Evolutionary conservation across 1,139 yeast species (phyloP), one percentile per base, ranked within the genome.

Genomic region (Sugiyamaella paludigena): DNA sequence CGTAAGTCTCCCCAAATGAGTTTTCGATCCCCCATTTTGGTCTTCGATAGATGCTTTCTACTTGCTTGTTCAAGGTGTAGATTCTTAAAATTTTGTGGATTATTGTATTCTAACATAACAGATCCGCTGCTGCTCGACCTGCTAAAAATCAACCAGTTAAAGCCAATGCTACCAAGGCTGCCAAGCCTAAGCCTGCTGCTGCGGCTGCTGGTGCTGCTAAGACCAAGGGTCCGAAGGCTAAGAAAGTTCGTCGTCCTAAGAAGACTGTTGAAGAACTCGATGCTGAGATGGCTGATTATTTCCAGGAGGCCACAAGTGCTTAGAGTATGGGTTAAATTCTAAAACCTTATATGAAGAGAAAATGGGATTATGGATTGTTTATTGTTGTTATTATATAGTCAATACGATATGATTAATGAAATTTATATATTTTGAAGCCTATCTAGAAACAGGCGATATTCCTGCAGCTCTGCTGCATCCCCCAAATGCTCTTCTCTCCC

Each of bases 261-360:
- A 87, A 87, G 78, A 82, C 95, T 50, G 75, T 86, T 58, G 96
- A 85, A 68, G 89, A 89, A 71, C 80, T 89, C 65, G 97, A 89
- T 71, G 95, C 88, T 68, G 96, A 89, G 74, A 89, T 89, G 96
- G 84, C 88, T 57, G 97, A 84, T 65, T 86, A 86, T 72, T 84
- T 85, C 51, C 63, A 59, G 36, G 56, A 51, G 7, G 19, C 30
- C 48, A 7, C 40, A 11, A 11, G 40, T 24, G 31, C 48, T 29
- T 38, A 31, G 6, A 31, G 3, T 31, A 31, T 31, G 15, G 34
- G 3, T n/a, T 31, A 19, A 19, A 19, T 19, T 3, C 5, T 19
- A 19, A 31, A 31, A 3, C 13, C 15, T 13, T 6, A 31, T 13
- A 31, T n/a, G 15, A 6, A n/a, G 12, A 6, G 6, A 6, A 6